Conservation (phyloP, 805 yeast species). For the Teunomyces lycoperdinae region DNA sequence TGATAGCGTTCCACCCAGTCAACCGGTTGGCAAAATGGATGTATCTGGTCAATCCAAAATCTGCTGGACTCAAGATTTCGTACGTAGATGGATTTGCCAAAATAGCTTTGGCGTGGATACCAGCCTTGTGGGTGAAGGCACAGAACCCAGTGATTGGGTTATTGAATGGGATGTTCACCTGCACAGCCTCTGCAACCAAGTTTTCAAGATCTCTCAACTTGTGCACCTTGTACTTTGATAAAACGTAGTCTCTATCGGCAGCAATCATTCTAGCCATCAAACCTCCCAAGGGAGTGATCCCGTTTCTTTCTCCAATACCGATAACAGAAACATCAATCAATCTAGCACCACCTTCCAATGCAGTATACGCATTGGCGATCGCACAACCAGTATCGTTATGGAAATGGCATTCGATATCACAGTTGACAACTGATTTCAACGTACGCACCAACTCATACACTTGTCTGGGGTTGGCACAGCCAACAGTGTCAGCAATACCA, state of each 20-base stretch:
- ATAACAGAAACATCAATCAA: slow-evolving; percentile 92
- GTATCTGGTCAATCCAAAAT: slow-evolving; percentile 93
- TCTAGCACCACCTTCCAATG: slow-evolving; percentile 95
- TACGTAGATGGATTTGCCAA: slow-evolving; percentile 98
- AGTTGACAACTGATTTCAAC: slow-evolving; percentile 85
- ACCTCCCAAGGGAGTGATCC: slow-evolving; percentile 96
- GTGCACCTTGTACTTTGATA: slow-evolving; percentile 91
- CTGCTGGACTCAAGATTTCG: slow-evolving; percentile 91
- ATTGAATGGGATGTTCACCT: slow-evolving; percentile 95
- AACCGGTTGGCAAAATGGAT: slow-evolving; percentile 97
- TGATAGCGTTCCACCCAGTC: slow-evolving; percentile 99
- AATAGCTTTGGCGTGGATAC: slow-evolving; percentile 98
- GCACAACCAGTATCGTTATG: slow-evolving; percentile 99
- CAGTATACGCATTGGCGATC: slow-evolving; percentile 97
- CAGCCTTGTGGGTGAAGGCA: slow-evolving; percentile 99
- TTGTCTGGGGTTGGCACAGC: slow-evolving; percentile 98
- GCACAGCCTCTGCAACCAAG: slow-evolving; percentile 95
- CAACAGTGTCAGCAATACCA: slow-evolving; percentile 99
- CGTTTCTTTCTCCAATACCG: slow-evolving; percentile 99
- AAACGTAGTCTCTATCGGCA: slow-evolving; percentile 93
- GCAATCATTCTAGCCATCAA: slow-evolving; percentile 99
- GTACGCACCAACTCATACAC: slow-evolving; percentile 96
- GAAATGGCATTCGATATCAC: slow-evolving; percentile 98
- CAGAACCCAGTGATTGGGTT: slow-evolving; percentile 99
- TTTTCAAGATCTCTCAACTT: slow-evolving; percentile 94